Conservation (phyloP, 306 rosid genomes). For the Fagus sylvatica region DNA sequence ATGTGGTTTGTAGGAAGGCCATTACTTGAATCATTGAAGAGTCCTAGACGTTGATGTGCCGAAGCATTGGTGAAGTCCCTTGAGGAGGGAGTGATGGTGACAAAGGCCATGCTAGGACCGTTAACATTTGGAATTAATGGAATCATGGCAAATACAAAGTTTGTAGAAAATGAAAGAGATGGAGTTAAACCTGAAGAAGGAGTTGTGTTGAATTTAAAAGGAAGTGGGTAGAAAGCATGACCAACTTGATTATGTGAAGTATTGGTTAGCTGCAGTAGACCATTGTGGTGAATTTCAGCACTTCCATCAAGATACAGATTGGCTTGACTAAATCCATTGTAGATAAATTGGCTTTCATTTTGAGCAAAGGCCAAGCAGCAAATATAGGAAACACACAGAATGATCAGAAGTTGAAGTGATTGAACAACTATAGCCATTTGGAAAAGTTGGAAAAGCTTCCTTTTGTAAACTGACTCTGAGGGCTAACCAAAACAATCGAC, state of each 20-base stretch:
- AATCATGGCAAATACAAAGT: constrained; percentile 1
- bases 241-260: accelerated
- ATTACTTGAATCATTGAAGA: background rate
- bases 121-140: background rate
- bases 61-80: constrained; percentile 1
- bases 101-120: constrained; percentile 35
- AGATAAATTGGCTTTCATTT: background rate
- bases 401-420: background rate
- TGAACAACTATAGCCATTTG: too few relatives aligned
- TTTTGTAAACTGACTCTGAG: too few relatives aligned
- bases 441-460: too few relatives aligned
- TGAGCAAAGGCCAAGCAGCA: too few relatives aligned
- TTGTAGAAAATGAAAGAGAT: background rate
- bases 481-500: too few relatives aligned
- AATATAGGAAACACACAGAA: too few relatives aligned
- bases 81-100: constrained; percentile 25
- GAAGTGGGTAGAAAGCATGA: background rate
- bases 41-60: background rate
- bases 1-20: constrained; percentile 15
- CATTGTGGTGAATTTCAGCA: background rate
- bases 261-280: background rate
- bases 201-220: background rate
- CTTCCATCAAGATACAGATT: background rate
- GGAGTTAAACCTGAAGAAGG: background rate
- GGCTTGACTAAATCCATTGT: background rate